A percentile compares a stretch with the other conserved stretches of the same genome.
phyloP scores from a whole-genome alignment of 768 basidiomycete genomes.

The Mycena leptocephala region DNA sequence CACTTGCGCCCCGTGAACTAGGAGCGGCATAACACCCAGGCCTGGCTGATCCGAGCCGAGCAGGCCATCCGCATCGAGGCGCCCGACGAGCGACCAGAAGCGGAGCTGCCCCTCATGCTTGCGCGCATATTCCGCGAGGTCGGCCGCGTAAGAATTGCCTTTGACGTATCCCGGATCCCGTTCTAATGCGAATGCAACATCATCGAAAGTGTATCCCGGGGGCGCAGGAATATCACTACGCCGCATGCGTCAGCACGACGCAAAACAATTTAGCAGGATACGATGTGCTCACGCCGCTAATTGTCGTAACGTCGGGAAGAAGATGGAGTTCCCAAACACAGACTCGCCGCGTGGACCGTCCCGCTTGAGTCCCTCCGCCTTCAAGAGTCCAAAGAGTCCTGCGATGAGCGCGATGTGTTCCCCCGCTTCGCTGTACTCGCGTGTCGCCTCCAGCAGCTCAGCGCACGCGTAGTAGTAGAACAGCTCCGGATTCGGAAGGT shows the following conservation, averaged over 20 bases:
- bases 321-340: neutral
- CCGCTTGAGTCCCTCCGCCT: conserved; percentile 17
- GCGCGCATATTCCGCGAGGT: conserved; percentile 15
- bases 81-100: conserved; percentile 29
- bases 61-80: conserved; percentile 11
- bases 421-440: conserved; percentile 14
- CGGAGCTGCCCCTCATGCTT: conserved; percentile 23
- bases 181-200: neutral
- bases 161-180: conserved; percentile 14
- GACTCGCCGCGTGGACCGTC: conserved; percentile 11
- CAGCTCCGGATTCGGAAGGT: neutral
- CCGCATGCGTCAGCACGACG: neutral
- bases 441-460: conserved; percentile 14
- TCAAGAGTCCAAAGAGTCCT: conserved; percentile 13
- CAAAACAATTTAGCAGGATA: neutral
- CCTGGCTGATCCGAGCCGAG: neutral
- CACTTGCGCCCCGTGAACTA: conserved; percentile 1
- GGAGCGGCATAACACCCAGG: neutral
- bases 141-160: neutral
- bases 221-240: neutral
- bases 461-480: conserved; percentile 10
- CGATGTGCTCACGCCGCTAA: neutral
- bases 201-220: conserved; percentile 4
- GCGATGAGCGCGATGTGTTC: conserved; percentile 21
- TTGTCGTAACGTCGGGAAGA: neutral